A percentile compares a stretch with the other conserved stretches of the same genome.
These are phyloP conservation scores for Pichia terricola DNA, from an alignment of 1,139 yeast species.

Conservation along the genomic window DNA sequence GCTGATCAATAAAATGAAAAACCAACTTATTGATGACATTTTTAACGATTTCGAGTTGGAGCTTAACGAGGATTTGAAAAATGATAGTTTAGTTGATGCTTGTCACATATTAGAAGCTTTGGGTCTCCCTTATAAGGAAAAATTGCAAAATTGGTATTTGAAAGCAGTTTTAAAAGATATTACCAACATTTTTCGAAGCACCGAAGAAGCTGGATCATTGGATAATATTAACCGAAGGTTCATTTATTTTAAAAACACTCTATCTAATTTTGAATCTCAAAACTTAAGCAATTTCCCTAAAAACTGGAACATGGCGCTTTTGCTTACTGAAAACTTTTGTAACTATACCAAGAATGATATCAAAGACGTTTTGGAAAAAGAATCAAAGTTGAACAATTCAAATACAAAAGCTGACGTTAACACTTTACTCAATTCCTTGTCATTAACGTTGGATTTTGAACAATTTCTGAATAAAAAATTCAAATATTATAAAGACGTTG, in stretches of 20 bases:
- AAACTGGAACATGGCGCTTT: conserved; percentile 61
- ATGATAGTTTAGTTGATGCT: conserved; percentile 43
- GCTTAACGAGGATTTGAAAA: conserved; percentile 22
- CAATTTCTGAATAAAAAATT: conserved; percentile 54
- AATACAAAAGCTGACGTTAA: conserved; percentile 37
- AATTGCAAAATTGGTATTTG: conserved; percentile 67
- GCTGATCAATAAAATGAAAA: conserved; percentile 54
- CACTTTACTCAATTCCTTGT: conserved; percentile 47
- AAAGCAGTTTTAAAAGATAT: conserved; percentile 65
- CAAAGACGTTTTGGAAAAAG: conserved; percentile 31
- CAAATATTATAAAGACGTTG: conserved; percentile 19
- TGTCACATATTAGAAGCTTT: conserved; percentile 65
- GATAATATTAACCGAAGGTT: conserved; percentile 79
- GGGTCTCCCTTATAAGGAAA: conserved; percentile 50
- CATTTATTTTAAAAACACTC: conserved; percentile 66
- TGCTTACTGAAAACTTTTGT: conserved; percentile 56
- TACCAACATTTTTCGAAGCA: conserved; percentile 57
- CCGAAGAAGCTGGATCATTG: conserved; percentile 89
- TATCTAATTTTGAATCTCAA: conserved; percentile 45
- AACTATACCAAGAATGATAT: conserved; percentile 62
- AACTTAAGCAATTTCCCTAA: conserved; percentile 52
- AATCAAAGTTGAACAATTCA: conserved; percentile 22
- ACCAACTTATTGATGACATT: conserved; percentile 60
- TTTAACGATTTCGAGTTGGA: conserved; percentile 59
- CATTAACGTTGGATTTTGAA: conserved; percentile 72